Evolutionary conservation across 805 yeast genomes (phyloP), one percentile per base, ranked within the genome.

Genomic region (Wickerhamomyces rabaulensis): DNA sequence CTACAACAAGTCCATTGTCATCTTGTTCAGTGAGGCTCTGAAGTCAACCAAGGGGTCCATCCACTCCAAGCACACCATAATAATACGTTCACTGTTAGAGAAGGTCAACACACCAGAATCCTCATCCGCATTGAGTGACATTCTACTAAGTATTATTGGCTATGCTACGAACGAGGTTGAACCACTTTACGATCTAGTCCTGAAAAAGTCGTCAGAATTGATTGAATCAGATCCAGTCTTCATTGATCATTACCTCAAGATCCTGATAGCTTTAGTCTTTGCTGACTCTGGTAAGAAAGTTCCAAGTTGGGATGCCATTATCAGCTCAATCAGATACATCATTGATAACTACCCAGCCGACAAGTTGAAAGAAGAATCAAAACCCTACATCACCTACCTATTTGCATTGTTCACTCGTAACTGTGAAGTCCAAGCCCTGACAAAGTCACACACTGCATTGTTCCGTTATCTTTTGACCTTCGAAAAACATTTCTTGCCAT

Each of bases 201-300:
- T 65, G n/a, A 52, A 54, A 6, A 49, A 53, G 7, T 48, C 69
- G 6, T 42, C 46, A 3, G 16, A 36, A n/a, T 47, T 52, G n/a
- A 26, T 60, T 17, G 36, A 54, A 15, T 33, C 46, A 2, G 50
- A 54, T 12, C 40, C 47, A 9, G 45, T 48, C 2, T 52, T 53
- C 40, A 17, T 52, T 13, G 37, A 41, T 12, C 50, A 53, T 31
- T 53, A 48, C 43, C 21, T 52, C 17, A 67, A 71, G 8, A 61
- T 81, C 3, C 53, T 82, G 37, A 60, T 74, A 0, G 62, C 82
- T 0, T 58, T 84, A 42, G 60, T 74, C 0, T 86, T 82, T 63
- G 80, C 87, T 3, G 91, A 84, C 49, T 79, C 88, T 41, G 94
- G 94, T 55, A 75, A 64, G 49, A 83, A 81, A 56, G 73, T 84